A percentile compares a stretch with the other conserved stretches of the same genome.
phyloP scores from a whole-genome alignment of 108 stramenopile genomes.

The Conticribra weissflogii region DNA sequence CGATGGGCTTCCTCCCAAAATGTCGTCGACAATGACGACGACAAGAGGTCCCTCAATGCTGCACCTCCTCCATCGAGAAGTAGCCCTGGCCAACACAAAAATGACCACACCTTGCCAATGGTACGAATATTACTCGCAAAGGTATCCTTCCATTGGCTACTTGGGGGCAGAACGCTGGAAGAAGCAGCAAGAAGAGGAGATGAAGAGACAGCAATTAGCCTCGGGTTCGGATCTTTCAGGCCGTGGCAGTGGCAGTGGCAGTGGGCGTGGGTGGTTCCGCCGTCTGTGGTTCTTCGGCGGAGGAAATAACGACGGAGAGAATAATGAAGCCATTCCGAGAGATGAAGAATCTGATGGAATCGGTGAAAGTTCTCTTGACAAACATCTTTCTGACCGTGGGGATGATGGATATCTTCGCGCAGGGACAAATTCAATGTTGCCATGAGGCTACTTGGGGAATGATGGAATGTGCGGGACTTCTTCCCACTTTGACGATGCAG shows the following conservation, averaged over 20 bases:
- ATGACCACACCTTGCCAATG: slow-evolving; percentile 26
- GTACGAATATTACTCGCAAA: slow-evolving; percentile 38
- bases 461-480: slow-evolving; percentile 15
- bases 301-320: neutral
- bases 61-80: slow-evolving; percentile 2
- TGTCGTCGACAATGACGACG: neutral
- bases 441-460: slow-evolving; percentile 2
- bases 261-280: slow-evolving; percentile 31
- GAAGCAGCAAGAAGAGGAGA: neutral
- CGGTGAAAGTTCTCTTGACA: no score
- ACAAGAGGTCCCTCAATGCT: slow-evolving; percentile 1
- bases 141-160: slow-evolving; percentile 30
- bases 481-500: neutral
- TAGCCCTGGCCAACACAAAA: slow-evolving; percentile 13
- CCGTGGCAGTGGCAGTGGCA: no score
- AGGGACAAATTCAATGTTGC: neutral
- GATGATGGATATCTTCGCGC: neutral
- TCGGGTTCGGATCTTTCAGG: neutral
- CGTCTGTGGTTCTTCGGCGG: slow-evolving; percentile 12
- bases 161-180: slow-evolving; percentile 1
- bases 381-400: no score
- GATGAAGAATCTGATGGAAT: no score
- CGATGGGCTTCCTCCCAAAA: neutral
- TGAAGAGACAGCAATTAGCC: slow-evolving; percentile 3
- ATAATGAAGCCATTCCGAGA: neutral